Base-by-base conservation (phyloP, 2,329 filamentous ascomycete genomes). In the Fusarium poae region DNA sequence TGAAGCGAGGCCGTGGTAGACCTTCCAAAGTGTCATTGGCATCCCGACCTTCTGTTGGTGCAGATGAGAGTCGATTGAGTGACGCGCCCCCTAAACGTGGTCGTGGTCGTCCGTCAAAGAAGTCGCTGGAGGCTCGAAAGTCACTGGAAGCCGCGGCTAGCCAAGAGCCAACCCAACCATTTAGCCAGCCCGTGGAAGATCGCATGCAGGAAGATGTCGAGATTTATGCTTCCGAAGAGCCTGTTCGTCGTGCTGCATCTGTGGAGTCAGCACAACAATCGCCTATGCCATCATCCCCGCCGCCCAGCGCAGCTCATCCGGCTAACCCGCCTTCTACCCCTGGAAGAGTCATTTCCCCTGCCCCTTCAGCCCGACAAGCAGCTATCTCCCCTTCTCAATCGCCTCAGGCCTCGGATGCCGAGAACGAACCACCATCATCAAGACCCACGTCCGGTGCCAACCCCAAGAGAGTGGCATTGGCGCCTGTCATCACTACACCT, bases 321-420 rank as follows among this genome's bases (percentile, higher is more conserved):
- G 58, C 57, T 7, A 74, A 78, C 44, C 72, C 77, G 11, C 82
- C 82, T 3, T 74, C 83, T 4, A 86, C 85, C 1, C 84, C 85
- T 5, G 76, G 77, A 21, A 70, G 79, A 37, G 68, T 74, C 39
- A 75, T 79, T 25, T 84, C 83, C 1, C 82, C 85, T 2, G 82
- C 82, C 0, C 80, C 82, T 2, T 82, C 83, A 7, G 83, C 85
- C 13, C 83, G 82, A 56, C 87, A 89, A 65, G 77, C 87, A 15
- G 86, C 79, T 2, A 71, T 87, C 8, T 88, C 88, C 1, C 89
- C 89, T 0, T 92, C 90, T 0, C 86, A 86, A 20, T 92, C 91
- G 2, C 90, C 90, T 0, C 91, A 93, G 71, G 91, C 91, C 2
- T 94, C 92, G 0, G 91, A 96, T 75, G 91, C 91, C 0, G 92